Base-by-base conservation (phyloP, 208 protist genomes). In the Acanthamoeba healyi region DNA sequence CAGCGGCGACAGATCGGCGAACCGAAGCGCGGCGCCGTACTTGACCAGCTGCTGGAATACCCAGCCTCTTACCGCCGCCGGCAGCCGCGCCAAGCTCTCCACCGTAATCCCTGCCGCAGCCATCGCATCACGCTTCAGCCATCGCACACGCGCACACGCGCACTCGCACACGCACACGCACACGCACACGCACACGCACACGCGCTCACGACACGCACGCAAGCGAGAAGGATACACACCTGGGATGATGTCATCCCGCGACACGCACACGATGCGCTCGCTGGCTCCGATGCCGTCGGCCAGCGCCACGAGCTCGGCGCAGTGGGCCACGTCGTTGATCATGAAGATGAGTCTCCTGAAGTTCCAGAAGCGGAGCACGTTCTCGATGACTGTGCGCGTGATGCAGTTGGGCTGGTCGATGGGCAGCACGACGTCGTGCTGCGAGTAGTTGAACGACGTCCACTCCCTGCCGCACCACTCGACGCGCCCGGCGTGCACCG, bases 31-130 rank as follows among this genome's bases (percentile, higher is more conserved):
- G n/a, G 77, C 77, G 0, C 77, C 77, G 34, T 38, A 86, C 77
- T 86, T 86, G 77, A 58, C 46, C 44, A 86, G 77, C 34, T 86
- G 77, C 77, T 86, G 77, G 77, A 86, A 86, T 86, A 86, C 38
- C 77, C 77, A 86, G 77, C 77, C 77, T 26, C 77, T 34, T 44
- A 58, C 42, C 14, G 2, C 29, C 12, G 10, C 44, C 29, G 77
- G 77, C 46, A 86, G 44, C 14, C 22, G 7, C 44, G 17, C 42
- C 44, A 86, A 38, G 6, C 77, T 86, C 42, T 29, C 5, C 77
- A 86, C 0, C 29, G 77, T 86, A 12, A 86, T 58, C 19, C 77
- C 77, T 86, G 61, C 22, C 7, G 32, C n/a, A 24, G 15, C 15
- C 61, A 17, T 10, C 61, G 24, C 32, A 14, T 32, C 24, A 38